Base-by-base conservation (phyloP, 768 basidiomycete species). In the Paxillus ammoniavirescens region DNA sequence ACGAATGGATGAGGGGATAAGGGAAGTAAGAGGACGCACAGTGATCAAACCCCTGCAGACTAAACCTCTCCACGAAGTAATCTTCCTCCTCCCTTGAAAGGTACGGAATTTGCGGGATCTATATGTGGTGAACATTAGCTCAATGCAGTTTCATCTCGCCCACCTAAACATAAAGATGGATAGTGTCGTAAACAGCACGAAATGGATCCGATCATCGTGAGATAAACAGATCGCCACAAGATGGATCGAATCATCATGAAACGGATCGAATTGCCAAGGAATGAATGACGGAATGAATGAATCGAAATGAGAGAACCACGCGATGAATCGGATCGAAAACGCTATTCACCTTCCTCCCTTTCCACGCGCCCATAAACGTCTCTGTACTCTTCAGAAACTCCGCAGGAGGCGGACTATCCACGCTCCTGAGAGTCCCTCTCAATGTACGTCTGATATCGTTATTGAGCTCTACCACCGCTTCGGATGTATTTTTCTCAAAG, bases 1-100 rank as follows among this genome's bases (percentile, higher is more conserved):
- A 33, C 37, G 38, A 44, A 15, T 1, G 3, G 26, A 31, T 30
- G 3, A 17, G 8, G 9, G 18, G 12, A 28, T 41, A 8, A 12
- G 8, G 26, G 26, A 26, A 10, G 5, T n/a, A 4, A 7, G 21
- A 30, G n/a, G 12, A 72, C 84, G 21, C 58, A 89, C 89, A 86
- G 52, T 82, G 63, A 47, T 73, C 70, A 60, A 89, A 89, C 0
- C 83, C 82, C 57, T 82, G 83, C 9, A 71, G 70, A 38, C 62
- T 61, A 57, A 81, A 89, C 56, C 84, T 81, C 47, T 86, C 77
- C 0, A 88, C 78, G 54, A 87, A 81, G 61, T 89, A 89, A 59
- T 85, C 80, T 60, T 90, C 88, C 65, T 90, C 84, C 9, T 78
- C 77, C 0, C 61, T 41, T 0, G 78, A 76, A 42, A 89, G 78